Evolutionary conservation across 164 flowering plant species (phyloP).

Genomic region (Litsea cubeba): DNA sequence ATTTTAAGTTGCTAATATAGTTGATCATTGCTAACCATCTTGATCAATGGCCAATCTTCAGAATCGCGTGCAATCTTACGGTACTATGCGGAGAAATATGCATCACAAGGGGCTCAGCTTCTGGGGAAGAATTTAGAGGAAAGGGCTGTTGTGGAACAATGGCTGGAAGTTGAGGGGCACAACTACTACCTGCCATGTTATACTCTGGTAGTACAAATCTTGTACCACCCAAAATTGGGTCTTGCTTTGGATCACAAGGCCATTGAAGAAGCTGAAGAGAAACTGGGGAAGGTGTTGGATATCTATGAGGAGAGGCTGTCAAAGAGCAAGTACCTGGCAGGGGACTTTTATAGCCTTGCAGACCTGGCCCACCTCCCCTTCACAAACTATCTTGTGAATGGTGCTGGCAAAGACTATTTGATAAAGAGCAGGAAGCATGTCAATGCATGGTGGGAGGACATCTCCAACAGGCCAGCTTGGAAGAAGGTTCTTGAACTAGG

Average conservation of each 20-base stretch:
- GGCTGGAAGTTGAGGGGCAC: slow-evolving; percentile 47
- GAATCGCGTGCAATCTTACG: slow-evolving; percentile 44
- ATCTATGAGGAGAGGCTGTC: slow-evolving; percentile 48
- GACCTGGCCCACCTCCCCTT: slow-evolving; percentile 49
- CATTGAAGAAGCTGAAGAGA: slow-evolving; percentile 33
- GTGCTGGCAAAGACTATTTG: slow-evolving; percentile 31
- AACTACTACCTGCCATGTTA: slow-evolving; percentile 30
- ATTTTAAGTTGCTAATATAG: no score
- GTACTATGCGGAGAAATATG: slow-evolving; percentile 44
- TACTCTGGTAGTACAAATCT: slow-evolving; percentile 23
- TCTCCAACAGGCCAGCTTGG: slow-evolving; percentile 25
- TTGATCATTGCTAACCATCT: neutral
- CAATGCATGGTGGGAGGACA: slow-evolving; percentile 49
- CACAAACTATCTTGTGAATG: slow-evolving; percentile 30
- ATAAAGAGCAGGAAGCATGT: slow-evolving; percentile 42
- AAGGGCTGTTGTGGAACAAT: slow-evolving; percentile 34
- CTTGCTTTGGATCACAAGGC: slow-evolving; percentile 18
- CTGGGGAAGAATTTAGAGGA: slow-evolving; percentile 39
- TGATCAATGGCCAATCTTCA: slow-evolving; percentile 8
- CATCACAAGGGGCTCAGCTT: slow-evolving; percentile 34
- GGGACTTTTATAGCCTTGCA: slow-evolving; percentile 52
- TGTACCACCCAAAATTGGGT: slow-evolving; percentile 23
- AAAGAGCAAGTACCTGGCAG: slow-evolving; percentile 48
- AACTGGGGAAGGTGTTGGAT: slow-evolving; percentile 41
- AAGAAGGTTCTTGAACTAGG: slow-evolving; percentile 14